These are phyloP conservation scores for Mortierella sp. DNA, from an alignment of 371 early-diverging fungal species.

Conservation along the genomic window DNA sequence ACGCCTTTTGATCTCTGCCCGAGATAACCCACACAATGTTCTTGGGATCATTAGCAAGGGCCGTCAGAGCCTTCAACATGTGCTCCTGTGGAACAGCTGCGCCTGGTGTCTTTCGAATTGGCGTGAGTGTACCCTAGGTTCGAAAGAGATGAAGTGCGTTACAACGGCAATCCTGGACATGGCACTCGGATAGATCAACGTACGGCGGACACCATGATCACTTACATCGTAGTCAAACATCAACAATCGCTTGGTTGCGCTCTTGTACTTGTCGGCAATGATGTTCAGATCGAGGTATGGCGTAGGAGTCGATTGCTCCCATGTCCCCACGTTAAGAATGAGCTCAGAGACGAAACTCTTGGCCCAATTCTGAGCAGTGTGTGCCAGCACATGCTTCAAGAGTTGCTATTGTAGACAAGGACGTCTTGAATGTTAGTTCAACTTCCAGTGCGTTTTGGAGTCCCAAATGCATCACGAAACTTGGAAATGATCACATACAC, in stretches of 20 bases:
- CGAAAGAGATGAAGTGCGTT: conserved; percentile 18
- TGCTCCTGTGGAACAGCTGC: conserved; percentile 72
- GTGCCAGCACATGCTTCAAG: conserved; percentile 85
- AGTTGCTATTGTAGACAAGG: conserved; percentile 77
- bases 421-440: no score
- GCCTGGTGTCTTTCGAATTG: conserved; percentile 75
- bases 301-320: conserved; percentile 71
- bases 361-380: conserved; percentile 96
- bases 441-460: no score
- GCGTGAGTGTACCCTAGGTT: conserved; percentile 86
- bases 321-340: conserved; percentile 54
- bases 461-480: no score
- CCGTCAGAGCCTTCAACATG: conserved; percentile 74
- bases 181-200: no score
- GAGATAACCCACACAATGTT: conserved; percentile 93
- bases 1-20: conserved; percentile 86
- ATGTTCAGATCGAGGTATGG: conserved; percentile 67
- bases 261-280: conserved; percentile 60
- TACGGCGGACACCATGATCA: no score
- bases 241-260: conserved; percentile 72
- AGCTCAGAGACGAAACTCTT: conserved; percentile 77
- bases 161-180: no score
- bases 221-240: conserved; percentile 91
- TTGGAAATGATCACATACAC: conserved; percentile 53
- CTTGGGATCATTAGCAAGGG: conserved; percentile 77